Evolutionary conservation across 202 grass and related monocot species (phyloP).

Genomic region (Bolboschoenoplectus hybrid): DNA sequence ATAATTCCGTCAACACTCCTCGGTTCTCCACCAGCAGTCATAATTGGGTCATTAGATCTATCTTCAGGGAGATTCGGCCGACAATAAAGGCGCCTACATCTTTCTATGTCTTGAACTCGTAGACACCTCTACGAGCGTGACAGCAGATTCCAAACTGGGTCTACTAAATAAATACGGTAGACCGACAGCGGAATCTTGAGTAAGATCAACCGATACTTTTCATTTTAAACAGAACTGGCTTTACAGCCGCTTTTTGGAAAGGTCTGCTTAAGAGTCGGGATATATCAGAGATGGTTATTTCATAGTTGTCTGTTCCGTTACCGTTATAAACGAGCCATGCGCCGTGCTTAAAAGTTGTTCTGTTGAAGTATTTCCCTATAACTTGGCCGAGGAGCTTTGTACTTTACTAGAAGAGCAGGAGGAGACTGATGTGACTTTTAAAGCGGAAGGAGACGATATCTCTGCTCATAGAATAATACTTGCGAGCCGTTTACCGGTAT

Average conservation of each 20-base stretch:
- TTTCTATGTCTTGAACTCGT: neutral
- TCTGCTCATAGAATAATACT: conserved; percentile 13
- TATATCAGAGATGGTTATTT: neutral
- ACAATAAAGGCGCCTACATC: neutral
- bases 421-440: conserved; percentile 5
- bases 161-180: neutral
- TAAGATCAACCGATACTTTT: neutral
- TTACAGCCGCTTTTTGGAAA: neutral
- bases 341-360: neutral
- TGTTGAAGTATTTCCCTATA: neutral
- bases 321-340: neutral
- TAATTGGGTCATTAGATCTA: conserved; percentile 2
- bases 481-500: neutral
- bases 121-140: neutral
- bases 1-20: neutral
- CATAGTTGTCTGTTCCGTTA: conserved; percentile 12
- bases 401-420: neutral
- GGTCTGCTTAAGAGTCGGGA: neutral
- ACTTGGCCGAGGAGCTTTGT: neutral
- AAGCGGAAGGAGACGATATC: conserved; percentile 1
- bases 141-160: neutral
- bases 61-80: neutral
- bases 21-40: neutral
- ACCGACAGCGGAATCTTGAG: neutral
- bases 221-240: neutral